Conservation (phyloP, 1,284 basidiomycete genomes). For the Puccinia horiana region DNA sequence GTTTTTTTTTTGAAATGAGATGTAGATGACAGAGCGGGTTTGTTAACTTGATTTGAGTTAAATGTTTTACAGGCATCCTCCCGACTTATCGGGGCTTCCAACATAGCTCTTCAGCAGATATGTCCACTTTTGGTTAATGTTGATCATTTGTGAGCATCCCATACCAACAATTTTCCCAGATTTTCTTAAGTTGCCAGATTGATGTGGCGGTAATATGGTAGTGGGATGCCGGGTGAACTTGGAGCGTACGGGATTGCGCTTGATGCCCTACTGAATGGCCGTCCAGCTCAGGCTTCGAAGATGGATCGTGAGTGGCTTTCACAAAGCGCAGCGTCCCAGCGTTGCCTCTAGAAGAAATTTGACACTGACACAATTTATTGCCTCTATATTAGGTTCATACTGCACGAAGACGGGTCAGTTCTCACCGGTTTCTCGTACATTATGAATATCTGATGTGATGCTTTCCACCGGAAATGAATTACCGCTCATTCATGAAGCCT, state of each 20-base stretch:
- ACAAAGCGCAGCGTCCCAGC: neutral
- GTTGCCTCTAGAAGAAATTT: neutral
- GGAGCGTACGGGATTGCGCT: slow-evolving; percentile 32
- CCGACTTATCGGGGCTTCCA: slow-evolving; percentile 15
- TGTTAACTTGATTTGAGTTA: too few species aligned
- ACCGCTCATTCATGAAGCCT: neutral
- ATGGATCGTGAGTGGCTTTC: slow-evolving; percentile 37
- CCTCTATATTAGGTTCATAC: slow-evolving; percentile 16
- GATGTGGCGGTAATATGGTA: neutral
- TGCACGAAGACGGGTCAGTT: slow-evolving; percentile 11
- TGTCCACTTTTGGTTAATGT: neutral
- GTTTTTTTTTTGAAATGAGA: too few species aligned
- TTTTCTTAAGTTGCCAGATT: neutral
- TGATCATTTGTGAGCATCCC: slow-evolving; percentile 26
- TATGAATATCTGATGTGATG: neutral
- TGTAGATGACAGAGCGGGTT: too few species aligned
- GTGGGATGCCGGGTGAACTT: slow-evolving; percentile 11
- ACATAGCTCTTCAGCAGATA: slow-evolving; percentile 27
- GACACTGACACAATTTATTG: neutral
- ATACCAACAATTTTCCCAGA: neutral
- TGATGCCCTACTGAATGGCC: slow-evolving; percentile 38
- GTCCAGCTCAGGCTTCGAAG: slow-evolving; percentile 16
- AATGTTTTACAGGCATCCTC: slow-evolving; percentile 23
- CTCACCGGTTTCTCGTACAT: neutral
- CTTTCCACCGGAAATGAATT: neutral